Evolutionary conservation across 2,329 filamentous ascomycete genomes (phyloP).

Genomic region (Fusarium humuli): DNA sequence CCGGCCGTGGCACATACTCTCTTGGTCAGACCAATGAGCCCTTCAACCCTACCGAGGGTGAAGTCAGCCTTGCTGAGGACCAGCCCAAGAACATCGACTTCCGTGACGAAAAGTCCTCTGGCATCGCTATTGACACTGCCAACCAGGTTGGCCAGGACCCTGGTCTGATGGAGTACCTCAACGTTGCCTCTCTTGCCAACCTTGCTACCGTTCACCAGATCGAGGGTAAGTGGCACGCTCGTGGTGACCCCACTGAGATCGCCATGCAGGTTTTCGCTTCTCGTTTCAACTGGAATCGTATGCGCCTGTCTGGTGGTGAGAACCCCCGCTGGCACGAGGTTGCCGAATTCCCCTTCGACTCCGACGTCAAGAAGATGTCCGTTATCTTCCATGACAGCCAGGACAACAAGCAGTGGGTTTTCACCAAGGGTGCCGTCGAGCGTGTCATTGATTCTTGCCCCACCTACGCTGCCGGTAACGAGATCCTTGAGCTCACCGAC

Average conservation of each 20-base stretch:
- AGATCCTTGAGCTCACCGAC: conserved; percentile 62
- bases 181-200: conserved; percentile 74
- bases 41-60: conserved; percentile 66
- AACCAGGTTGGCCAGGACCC: conserved; percentile 58
- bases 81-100: conserved; percentile 53
- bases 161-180: conserved; percentile 66
- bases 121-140: conserved; percentile 43
- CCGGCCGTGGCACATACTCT: conserved; percentile 59
- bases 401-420: conserved; percentile 59
- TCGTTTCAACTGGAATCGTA: conserved; percentile 73
- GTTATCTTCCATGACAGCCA: conserved; percentile 68
- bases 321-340: conserved; percentile 66
- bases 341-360: conserved; percentile 80
- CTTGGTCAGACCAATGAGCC: conserved; percentile 65
- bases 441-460: conserved; percentile 73
- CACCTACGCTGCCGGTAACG: conserved; percentile 58
- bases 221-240: conserved; percentile 68
- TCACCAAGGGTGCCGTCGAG: conserved; percentile 77
- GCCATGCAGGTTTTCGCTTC: conserved; percentile 80
- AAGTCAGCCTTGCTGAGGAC: conserved; percentile 55
- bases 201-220: conserved; percentile 70
- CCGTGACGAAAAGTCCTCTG: conserved; percentile 42
- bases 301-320: conserved; percentile 62
- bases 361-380: conserved; percentile 81
- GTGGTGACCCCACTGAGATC: conserved; percentile 75